Conservation (phyloP, 163 green algal genomes). For the Volvox carteri region DNA sequence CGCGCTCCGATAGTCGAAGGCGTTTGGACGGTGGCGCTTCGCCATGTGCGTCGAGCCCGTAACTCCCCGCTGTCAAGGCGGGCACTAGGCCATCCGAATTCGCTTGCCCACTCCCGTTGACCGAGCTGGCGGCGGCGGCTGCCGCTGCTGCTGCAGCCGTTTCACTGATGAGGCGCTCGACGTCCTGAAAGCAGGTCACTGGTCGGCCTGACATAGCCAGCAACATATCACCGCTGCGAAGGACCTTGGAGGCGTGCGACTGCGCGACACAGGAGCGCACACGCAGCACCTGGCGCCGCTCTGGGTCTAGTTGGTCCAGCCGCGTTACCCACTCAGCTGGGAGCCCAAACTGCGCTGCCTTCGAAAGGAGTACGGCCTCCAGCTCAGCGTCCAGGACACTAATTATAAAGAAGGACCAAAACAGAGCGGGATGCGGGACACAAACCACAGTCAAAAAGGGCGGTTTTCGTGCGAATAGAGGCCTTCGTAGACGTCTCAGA, state of each 20-base stretch:
- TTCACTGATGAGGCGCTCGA: constrained; percentile 75
- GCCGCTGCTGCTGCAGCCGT: neutral
- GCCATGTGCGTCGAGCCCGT: neutral
- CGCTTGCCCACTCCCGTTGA: neutral
- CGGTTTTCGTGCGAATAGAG: too few relatives aligned
- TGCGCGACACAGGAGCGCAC: constrained; percentile 81
- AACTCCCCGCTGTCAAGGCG: neutral
- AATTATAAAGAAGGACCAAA: neutral
- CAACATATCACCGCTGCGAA: constrained; percentile 88
- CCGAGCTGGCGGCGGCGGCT: neutral
- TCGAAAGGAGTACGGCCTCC: constrained; percentile 82
- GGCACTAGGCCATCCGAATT: neutral
- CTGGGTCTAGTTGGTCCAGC: constrained; percentile 81
- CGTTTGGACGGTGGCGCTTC: neutral
- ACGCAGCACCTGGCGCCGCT: constrained; percentile 85
- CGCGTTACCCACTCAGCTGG: constrained; percentile 77
- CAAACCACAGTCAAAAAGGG: too few relatives aligned
- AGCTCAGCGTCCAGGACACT: constrained; percentile 85
- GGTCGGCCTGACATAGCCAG: constrained; percentile 80
- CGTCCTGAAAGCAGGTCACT: constrained; percentile 83
- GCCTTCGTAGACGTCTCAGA: too few relatives aligned
- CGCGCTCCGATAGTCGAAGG: neutral
- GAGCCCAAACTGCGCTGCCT: constrained; percentile 85
- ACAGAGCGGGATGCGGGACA: neutral
- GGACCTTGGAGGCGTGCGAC: constrained; percentile 71